Base-by-base conservation (phyloP, 2,329 filamentous ascomycete genomes). In the Dactylellina cionopaga region DNA sequence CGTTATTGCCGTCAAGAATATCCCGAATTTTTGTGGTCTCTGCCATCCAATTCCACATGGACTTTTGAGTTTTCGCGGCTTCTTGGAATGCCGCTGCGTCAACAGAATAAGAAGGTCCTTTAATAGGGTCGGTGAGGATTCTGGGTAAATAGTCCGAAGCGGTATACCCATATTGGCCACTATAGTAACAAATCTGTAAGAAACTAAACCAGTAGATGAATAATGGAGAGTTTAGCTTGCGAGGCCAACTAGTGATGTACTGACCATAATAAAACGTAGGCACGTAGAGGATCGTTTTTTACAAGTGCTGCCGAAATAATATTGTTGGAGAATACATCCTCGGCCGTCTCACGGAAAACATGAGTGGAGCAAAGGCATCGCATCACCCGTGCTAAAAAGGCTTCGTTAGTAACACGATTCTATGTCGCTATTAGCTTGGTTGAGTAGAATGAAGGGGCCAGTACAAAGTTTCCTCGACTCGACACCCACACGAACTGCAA, bases 21-120 rank as follows among this genome's bases (percentile, higher is more conserved):
- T 66, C 54, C 37, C 44, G 19, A 25, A 54, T 47, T 31, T n/a
- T 79, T 77, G 65, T 80, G 76, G 13, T 76, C 69, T 80, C 79
- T 54, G 80, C 80, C 11, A 81, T 66, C 80, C 80, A 81, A 24
- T 80, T 77, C 80, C 80, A 81, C 33, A 79, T 74, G 3, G 79
- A 52, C 51, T 78, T 77, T 4, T 69, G 70, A 74, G 78, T 76
- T 1, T 74, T 75, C 3, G 78, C 56, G 4, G 78, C 79, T 22
- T 77, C 76, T 41, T 81, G 79, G 66, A 76, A 80, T 2, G 80
- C 66, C 0, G 79, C 80, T 10, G 75, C 47, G 11, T 78, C 75
- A 1, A 80, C 76, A 17, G 76, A 73, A 60, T 80, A 81, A 5
- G 77, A 79, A 3, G 76, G 39, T 0, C 80, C 79, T 39, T 76